Percentiles rank a stretch among this genome's conserved stretches.
Evolutionary conservation across 2,329 filamentous ascomycete genomes (phyloP).

Genomic region (Fusarium nygamai): DNA sequence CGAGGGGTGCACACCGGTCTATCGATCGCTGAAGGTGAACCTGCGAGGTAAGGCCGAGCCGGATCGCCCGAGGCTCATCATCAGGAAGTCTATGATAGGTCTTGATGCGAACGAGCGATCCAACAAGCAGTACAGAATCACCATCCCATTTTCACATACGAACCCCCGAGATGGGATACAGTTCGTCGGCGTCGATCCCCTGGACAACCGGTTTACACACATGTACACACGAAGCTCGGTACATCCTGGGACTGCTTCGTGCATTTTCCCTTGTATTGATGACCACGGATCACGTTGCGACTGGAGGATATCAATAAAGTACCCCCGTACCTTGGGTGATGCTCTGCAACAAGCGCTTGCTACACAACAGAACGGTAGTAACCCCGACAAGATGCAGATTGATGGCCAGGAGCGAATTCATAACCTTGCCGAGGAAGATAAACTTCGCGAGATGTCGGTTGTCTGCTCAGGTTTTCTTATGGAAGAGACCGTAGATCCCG

Average conservation of each 20-base stretch:
- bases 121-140: slow-evolving; percentile 59
- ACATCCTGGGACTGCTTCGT: slow-evolving; percentile 81
- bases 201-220: slow-evolving; percentile 87
- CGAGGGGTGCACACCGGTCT: slow-evolving; percentile 65
- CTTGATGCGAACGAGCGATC: slow-evolving; percentile 50
- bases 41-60: slow-evolving; percentile 53
- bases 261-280: slow-evolving; percentile 93
- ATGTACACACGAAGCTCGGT: slow-evolving; percentile 86
- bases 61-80: slow-evolving; percentile 54
- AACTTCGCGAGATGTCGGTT: slow-evolving; percentile 86
- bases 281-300: slow-evolving; percentile 81
- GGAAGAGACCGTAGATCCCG: slow-evolving; percentile 81
- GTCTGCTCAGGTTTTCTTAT: slow-evolving; percentile 90
- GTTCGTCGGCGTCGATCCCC: slow-evolving; percentile 85
- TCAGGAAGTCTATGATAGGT: slow-evolving; percentile 55
- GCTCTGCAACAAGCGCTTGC: slow-evolving; percentile 63
- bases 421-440: slow-evolving; percentile 78
- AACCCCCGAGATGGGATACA: slow-evolving; percentile 87
- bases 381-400: slow-evolving; percentile 51
- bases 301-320: slow-evolving; percentile 90
- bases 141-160: slow-evolving; percentile 80
- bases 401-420: slow-evolving; percentile 53
- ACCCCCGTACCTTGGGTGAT: slow-evolving; percentile 87
- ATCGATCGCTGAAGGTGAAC: slow-evolving; percentile 61
- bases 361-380: slow-evolving; percentile 52